phyloP scores from a whole-genome alignment of 2,329 filamentous ascomycete species.

The Davidsoniella neocaledoniae region DNA sequence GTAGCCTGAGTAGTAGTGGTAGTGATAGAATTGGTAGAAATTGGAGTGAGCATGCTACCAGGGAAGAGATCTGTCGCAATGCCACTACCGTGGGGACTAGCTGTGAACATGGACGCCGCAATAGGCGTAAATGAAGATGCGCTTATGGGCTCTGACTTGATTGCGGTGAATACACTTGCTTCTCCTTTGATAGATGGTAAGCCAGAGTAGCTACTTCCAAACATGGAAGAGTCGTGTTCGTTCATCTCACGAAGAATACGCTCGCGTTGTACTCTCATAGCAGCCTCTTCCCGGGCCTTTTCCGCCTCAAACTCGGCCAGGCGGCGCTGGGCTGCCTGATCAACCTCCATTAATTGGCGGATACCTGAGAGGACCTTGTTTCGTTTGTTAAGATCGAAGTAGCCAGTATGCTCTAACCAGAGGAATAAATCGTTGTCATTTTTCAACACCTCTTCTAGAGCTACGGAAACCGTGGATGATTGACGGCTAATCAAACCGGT shows the following conservation, averaged over 20 bases:
- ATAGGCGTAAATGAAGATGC: background rate
- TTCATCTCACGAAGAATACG: slow-evolving; percentile 15
- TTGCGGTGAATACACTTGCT: background rate
- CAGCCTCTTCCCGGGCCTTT: background rate
- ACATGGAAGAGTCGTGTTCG: background rate
- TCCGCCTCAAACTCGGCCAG: slow-evolving; percentile 14
- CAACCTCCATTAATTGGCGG: slow-evolving; percentile 14
- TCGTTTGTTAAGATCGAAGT: slow-evolving; percentile 15
- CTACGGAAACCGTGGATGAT: background rate
- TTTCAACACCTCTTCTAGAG: background rate
- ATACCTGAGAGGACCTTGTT: slow-evolving; percentile 12
- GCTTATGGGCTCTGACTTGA: background rate
- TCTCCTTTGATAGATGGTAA: background rate
- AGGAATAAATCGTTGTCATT: slow-evolving; percentile 14
- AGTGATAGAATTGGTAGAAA: background rate
- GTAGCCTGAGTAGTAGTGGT: background rate
- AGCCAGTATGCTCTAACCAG: slow-evolving; percentile 17
- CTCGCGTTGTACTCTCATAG: slow-evolving; percentile 15
- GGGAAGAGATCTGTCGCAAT: too few relatives aligned
- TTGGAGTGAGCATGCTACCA: too few relatives aligned
- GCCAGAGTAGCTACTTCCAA: background rate
- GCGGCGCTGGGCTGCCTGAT: slow-evolving; percentile 13
- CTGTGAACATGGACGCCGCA: too few relatives aligned
- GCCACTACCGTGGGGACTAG: too few relatives aligned
- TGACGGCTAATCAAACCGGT: too few relatives aligned